These are phyloP conservation scores for Graphilbum sp. DNA, from an alignment of 2,329 filamentous ascomycete genomes.

Conservation along the genomic window DNA sequence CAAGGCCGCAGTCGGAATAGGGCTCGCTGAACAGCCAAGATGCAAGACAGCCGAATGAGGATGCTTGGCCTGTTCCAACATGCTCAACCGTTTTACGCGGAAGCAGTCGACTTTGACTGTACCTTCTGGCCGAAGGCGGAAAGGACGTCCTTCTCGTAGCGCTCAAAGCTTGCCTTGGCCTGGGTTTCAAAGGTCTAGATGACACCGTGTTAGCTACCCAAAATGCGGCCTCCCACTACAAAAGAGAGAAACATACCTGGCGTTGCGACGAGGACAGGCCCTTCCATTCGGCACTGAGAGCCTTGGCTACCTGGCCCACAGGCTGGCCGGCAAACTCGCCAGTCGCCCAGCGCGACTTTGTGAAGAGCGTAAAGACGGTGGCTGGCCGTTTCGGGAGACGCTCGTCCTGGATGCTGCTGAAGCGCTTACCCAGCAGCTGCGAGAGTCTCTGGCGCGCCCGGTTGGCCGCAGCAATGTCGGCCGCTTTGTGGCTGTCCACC, in stretches of 20 bases:
- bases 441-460: constrained; percentile 25
- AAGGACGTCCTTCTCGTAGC: constrained; percentile 16
- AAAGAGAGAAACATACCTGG: constrained; percentile 14
- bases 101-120: neutral
- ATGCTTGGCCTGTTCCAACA: no score
- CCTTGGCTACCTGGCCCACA: constrained; percentile 11
- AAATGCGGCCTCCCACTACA: no score
- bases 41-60: no score
- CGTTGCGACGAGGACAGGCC: constrained; percentile 23
- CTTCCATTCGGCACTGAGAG: constrained; percentile 25
- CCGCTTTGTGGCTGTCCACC: constrained; percentile 25
- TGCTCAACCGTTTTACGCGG: neutral
- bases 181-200: constrained; percentile 19
- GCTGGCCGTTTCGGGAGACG: constrained; percentile 26
- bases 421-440: constrained; percentile 16
- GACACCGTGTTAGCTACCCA: no score
- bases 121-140: constrained; percentile 9
- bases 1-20: no score
- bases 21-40: no score
- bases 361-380: constrained; percentile 20
- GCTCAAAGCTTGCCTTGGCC: constrained; percentile 13
- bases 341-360: constrained; percentile 20
- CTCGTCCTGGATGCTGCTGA: constrained; percentile 23
- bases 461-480: constrained; percentile 29
- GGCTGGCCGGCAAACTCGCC: constrained; percentile 10